Evolutionary conservation across 2,329 filamentous ascomycete genomes (phyloP), one percentile per base, ranked within the genome.

Genomic region (Fusarium mexicanum): DNA sequence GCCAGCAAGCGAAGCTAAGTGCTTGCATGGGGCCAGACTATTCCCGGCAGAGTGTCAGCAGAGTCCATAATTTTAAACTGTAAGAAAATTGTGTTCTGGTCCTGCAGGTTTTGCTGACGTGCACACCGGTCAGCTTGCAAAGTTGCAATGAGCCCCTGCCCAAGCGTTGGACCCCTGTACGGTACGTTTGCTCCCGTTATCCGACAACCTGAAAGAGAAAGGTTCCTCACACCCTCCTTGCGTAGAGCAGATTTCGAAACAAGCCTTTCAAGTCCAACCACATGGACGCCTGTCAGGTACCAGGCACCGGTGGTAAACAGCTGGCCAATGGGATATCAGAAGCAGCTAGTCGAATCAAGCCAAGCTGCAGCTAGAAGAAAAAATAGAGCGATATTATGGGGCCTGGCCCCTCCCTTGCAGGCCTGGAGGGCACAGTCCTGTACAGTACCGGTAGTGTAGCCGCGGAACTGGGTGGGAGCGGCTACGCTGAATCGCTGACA

Each of bases 241-340:
- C 37, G 53, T 37, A 57, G 48, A 65, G 61, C 54, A 66, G 61
- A 67, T 65, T 73, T 76, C 57, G 70, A 75, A 75, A 73, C 75
- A 78, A 77, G 72, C 82, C 82, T 83, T 80, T 83, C 77, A 83
- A 76, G 78, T 78, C 76, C 72, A 73, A 78, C 81, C 83, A 84
- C 81, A 83, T 84, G 81, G 80, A 77, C 73, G 67, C 67, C 78
- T 82, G 82, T 80, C 82, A 85, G 84, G 84, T 81, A 85, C 84
- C 82, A 81, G 82, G 81, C 76, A 81, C 81, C 60, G 73, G 68
- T 72, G 75, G 76, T 53, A 64, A 72, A 61, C 38, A 61, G 46
- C 67, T 61, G 74, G 53, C 83, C 83, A 84, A 83, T 83, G 64
- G 69, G 53, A 57, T 53, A 37, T 16, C 48, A 54, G 61, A 70